Percentiles rank a stretch among this genome's conserved stretches.
Conservation (phyloP, 2,329 filamentous ascomycete species). For the Anisogramma anomala region DNA sequence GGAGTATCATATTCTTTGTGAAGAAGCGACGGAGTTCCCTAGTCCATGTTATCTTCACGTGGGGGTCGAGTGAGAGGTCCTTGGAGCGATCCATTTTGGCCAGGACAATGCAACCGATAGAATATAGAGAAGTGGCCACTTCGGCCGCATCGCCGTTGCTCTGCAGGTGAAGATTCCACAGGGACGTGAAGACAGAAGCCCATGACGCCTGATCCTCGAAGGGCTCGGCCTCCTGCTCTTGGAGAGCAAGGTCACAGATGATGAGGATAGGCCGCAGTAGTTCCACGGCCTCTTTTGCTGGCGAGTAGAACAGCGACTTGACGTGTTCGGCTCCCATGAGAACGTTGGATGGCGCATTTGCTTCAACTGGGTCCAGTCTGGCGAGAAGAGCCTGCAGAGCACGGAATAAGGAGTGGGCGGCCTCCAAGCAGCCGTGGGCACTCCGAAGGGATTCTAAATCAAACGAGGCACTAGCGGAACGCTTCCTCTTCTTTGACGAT, state of each 20-base stretch:
- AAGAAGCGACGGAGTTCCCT: conserved; percentile 37
- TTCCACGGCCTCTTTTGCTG: conserved; percentile 35
- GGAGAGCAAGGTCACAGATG: conserved; percentile 32
- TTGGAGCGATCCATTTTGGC: conserved; percentile 26
- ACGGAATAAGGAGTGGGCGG: conserved; percentile 36
- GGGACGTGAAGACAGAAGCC: conserved; percentile 32
- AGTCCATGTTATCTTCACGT: conserved; percentile 30
- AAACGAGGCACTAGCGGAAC: conserved; percentile 26
- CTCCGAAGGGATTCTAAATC: conserved; percentile 30
- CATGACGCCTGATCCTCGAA: conserved; percentile 32
- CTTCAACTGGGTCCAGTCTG: conserved; percentile 28
- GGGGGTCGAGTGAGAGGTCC: conserved; percentile 16
- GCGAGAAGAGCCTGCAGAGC: conserved; percentile 35
- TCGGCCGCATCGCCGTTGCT: conserved; percentile 34
- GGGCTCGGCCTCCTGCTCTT: conserved; percentile 22
- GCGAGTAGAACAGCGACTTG: conserved; percentile 42
- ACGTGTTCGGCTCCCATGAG: conserved; percentile 47
- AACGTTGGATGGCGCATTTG: conserved; percentile 26
- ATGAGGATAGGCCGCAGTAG: conserved; percentile 35
- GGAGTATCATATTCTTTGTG: conserved; percentile 39
- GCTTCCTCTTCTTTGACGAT: conserved; percentile 36
- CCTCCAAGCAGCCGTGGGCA: conserved; percentile 30
- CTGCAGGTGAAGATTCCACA: conserved; percentile 47
- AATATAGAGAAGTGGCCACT: conserved; percentile 37
- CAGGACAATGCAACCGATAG: conserved; percentile 28